phyloP scores from a whole-genome alignment of 495 filamentous ascomycete genomes.

The Penicillium soppii region DNA sequence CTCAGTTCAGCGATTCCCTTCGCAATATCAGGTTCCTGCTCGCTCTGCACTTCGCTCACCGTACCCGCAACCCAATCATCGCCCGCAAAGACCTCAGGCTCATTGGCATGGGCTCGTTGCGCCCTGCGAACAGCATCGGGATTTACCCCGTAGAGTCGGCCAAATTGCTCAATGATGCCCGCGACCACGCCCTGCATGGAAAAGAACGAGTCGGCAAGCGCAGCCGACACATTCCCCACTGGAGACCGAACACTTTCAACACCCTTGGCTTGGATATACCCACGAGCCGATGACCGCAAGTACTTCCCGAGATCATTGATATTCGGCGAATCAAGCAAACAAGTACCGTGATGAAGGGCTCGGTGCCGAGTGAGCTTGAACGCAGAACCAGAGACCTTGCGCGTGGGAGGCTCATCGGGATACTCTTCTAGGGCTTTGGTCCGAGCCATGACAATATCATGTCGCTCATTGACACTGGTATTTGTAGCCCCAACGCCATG shows the following conservation, averaged over 20 bases:
- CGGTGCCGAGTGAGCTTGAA: slow-evolving; percentile 82
- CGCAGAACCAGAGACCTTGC: slow-evolving; percentile 88
- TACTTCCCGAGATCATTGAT: slow-evolving; percentile 63
- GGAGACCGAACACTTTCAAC: slow-evolving; percentile 91
- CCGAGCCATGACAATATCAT: slow-evolving; percentile 79
- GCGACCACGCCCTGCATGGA: slow-evolving; percentile 37
- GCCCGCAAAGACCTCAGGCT: slow-evolving; percentile 39
- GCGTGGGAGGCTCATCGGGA: slow-evolving; percentile 39
- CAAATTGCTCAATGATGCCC: slow-evolving; percentile 37
- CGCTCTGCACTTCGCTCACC: slow-evolving; percentile 47
- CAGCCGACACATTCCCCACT: slow-evolving; percentile 71
- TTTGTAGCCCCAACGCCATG: slow-evolving; percentile 41
- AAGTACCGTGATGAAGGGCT: slow-evolving; percentile 89
- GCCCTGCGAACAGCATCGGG: slow-evolving; percentile 34
- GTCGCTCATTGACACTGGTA: slow-evolving; percentile 79
- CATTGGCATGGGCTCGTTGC: slow-evolving; percentile 33
- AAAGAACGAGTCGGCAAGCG: slow-evolving; percentile 37
- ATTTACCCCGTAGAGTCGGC: slow-evolving; percentile 27
- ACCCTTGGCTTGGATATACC: slow-evolving; percentile 75
- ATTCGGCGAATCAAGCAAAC: slow-evolving; percentile 70
- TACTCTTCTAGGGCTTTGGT: slow-evolving; percentile 1
- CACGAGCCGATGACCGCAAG: slow-evolving; percentile 69
- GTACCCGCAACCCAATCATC: slow-evolving; percentile 43
- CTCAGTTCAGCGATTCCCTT: slow-evolving; percentile 63
- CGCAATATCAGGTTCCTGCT: slow-evolving; percentile 47